Percentiles rank a stretch among this genome's conserved stretches.
Conservation (phyloP, 2,329 filamentous ascomycete genomes). For the Pseudocercospora fijiensis region DNA sequence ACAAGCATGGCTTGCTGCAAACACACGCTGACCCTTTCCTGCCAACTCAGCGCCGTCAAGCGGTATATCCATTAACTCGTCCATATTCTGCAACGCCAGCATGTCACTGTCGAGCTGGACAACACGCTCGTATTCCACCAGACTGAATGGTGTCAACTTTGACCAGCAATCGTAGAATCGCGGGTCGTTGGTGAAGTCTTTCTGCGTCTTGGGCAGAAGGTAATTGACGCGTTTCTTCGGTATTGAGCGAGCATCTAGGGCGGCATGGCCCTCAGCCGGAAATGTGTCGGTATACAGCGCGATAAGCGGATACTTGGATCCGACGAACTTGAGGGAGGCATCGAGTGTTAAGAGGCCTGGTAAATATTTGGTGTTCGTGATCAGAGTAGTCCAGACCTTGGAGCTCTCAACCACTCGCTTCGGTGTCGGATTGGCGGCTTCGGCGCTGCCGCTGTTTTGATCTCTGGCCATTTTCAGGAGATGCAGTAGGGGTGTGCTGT, state of each 20-base stretch:
- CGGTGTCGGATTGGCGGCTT: constrained; percentile 28
- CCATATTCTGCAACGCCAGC: constrained; percentile 81
- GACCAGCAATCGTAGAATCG: constrained; percentile 90
- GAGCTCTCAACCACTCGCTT: constrained; percentile 36
- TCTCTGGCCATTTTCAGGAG: constrained; percentile 16
- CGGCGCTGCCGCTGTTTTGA: constrained; percentile 20
- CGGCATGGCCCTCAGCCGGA: constrained; percentile 64
- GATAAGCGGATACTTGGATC: constrained; percentile 72
- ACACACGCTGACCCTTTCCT: constrained; percentile 63
- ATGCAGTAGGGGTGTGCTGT: not conserved
- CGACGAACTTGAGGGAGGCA: constrained; percentile 66
- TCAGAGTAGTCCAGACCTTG: constrained; percentile 80
- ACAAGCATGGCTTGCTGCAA: constrained; percentile 81
- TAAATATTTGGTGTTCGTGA: constrained; percentile 81
- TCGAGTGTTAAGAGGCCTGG: constrained; percentile 79
- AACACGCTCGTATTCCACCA: constrained; percentile 73
- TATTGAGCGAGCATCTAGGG: constrained; percentile 69
- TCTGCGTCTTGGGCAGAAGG: constrained; percentile 64
- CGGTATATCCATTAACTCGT: constrained; percentile 82
- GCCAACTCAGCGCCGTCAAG: constrained; percentile 60
- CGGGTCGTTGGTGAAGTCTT: constrained; percentile 72
- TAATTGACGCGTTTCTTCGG: constrained; percentile 68
- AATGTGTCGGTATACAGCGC: constrained; percentile 80
- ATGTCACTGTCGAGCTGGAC: constrained; percentile 88
- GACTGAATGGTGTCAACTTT: constrained; percentile 76